Base-by-base conservation (phyloP, 331 rosid species). In the Acacia concinna region DNA sequence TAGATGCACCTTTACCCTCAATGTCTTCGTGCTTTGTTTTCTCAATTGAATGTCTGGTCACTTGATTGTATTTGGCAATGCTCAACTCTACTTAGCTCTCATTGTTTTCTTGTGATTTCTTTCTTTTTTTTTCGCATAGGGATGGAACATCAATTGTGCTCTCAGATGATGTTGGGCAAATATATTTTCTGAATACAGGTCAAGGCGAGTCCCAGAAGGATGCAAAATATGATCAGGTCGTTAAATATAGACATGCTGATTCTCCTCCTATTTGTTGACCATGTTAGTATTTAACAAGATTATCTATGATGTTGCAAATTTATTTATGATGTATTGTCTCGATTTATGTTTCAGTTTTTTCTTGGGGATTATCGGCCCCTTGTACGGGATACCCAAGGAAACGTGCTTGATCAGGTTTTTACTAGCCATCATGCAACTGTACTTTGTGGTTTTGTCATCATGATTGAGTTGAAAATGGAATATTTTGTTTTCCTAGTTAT, bases 291-390 rank as follows among this genome's bases (percentile, higher is more conserved):
- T 35, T 73, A 35, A 52, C 56, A 43, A 83, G 70, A 78, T 83
- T 70, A 69, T 64, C 73, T 34, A 47, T 81, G 73, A 82, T 25
- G 35, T 76, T 31, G 44, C 70, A 51, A 83, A 71, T 80, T 81
- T 66, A 72, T 41, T 78, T 52, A 60, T 83, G 74, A 82, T 69
- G 44, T 13, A 9, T 51, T 77, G 41, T 56, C 76, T 81, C 25
- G 78, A 60, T 85, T 78, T 81, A 65, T 79, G 38, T 73, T 65
- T 75, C 92, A 93, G 97, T 93, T 93, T 83, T 93, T 90, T 84
- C 97, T 93, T 75, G 97, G 98, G 41, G 98, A 93, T 81, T 93
- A 91, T 82, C 95, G 97, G n/a, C 98, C 98, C 72, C 95, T 91
- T 73, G 77, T 78, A 37, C 90, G 83, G 72, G 98, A 93, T 79